These are phyloP conservation scores for Rhizoclosmatium sp. DNA, from an alignment of 192 early-diverging fungal genomes.

Conservation along the genomic window DNA sequence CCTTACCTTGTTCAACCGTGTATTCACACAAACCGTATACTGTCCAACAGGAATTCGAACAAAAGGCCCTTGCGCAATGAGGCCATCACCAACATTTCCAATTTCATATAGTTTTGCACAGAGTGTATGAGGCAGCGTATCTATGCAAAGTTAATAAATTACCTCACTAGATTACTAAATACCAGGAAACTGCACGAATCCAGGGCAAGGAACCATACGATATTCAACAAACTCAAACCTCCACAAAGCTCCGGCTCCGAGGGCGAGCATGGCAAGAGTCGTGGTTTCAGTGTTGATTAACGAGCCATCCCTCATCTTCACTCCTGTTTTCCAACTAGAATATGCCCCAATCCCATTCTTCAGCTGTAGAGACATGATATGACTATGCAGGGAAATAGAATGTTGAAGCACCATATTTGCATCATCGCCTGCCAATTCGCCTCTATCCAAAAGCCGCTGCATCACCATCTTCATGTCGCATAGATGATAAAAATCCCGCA, in stretches of 20 bases:
- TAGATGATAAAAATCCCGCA: conserved; percentile 20
- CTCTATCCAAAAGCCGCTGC: conserved; percentile 18
- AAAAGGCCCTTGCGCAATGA: conserved; percentile 4
- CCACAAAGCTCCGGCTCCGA: conserved; percentile 21
- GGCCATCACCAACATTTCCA: background rate
- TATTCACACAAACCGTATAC: background rate
- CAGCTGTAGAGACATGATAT: background rate
- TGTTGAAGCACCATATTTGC: background rate
- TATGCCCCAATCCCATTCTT: background rate
- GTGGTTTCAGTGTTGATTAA: conserved; percentile 27
- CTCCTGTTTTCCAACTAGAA: conserved; percentile 22
- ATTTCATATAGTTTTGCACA: background rate
- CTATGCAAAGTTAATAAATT: background rate
- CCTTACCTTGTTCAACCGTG: background rate
- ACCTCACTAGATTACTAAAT: background rate
- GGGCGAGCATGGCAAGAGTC: conserved; percentile 11
- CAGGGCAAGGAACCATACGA: background rate
- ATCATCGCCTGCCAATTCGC: background rate
- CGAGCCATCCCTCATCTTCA: conserved; percentile 4
- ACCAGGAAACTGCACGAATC: conserved; percentile 4
- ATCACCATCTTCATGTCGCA: conserved; percentile 19
- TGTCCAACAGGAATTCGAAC: conserved; percentile 1
- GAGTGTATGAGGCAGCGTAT: background rate
- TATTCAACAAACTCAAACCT: conserved; percentile 11
- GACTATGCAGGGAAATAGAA: background rate